Conservation (phyloP, 306 rosid species). For the Cicer judaicum region DNA sequence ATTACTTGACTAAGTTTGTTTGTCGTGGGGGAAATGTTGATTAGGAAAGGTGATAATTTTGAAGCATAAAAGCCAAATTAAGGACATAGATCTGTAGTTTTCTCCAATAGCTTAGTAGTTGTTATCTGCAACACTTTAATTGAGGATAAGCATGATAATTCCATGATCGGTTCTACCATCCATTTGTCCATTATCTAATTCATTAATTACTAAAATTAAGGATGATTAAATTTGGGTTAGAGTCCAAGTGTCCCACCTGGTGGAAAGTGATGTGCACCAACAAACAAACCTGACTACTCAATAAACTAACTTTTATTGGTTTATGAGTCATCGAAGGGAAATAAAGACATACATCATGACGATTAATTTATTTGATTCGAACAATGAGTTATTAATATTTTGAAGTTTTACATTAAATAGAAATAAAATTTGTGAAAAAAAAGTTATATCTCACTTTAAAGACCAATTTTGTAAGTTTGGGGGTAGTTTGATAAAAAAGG, state of each 20-base stretch:
- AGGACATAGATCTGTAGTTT: slow-evolving; percentile 27
- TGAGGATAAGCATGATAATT: slow-evolving; percentile 54
- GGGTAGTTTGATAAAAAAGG: no score
- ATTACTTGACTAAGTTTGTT: neutral
- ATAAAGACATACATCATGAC: slow-evolving; percentile 37
- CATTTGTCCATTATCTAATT: slow-evolving; percentile 44
- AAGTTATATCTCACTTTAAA: no score
- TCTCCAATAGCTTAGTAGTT: slow-evolving; percentile 32
- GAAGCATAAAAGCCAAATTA: slow-evolving; percentile 41
- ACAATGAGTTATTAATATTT: neutral
- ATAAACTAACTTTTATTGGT: slow-evolving; percentile 48
- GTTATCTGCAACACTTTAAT: slow-evolving; percentile 30
- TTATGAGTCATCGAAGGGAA: slow-evolving; percentile 57
- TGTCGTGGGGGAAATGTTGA: slow-evolving; percentile 8
- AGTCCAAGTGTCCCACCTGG: slow-evolving; percentile 46
- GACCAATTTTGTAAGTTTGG: no score
- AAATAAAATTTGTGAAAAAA: no score
- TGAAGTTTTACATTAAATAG: no score
- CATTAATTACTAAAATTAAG: neutral
- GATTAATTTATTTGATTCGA: slow-evolving; percentile 25
- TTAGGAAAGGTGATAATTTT: slow-evolving; percentile 10
- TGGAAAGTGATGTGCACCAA: slow-evolving; percentile 54
- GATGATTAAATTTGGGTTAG: slow-evolving; percentile 39
- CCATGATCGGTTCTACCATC: slow-evolving; percentile 27
- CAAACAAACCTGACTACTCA: slow-evolving; percentile 32